Base-by-base conservation (phyloP, 2,329 filamentous ascomycete species). In the Capronia coronata region DNA sequence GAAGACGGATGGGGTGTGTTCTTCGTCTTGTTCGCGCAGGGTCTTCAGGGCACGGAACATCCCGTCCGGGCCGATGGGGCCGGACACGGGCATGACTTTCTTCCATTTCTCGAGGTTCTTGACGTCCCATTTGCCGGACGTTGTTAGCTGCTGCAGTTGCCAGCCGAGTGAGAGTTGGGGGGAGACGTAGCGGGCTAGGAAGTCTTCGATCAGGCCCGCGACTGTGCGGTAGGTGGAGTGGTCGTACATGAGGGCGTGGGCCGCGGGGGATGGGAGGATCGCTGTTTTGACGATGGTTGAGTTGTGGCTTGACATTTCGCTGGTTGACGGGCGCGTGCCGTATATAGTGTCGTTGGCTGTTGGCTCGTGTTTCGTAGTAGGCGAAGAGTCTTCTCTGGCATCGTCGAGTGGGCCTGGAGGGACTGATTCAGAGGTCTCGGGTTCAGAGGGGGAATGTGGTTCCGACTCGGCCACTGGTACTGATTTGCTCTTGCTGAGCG, bases 51-150 rank as follows among this genome's bases (percentile, higher is more conserved):
- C 90, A 21, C 87, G 82, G 64, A 96, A 96, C 3, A 89, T 74
- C 11, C 80, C 80, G 21, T 56, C 46, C 19, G 56, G 53, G 0
- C 78, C 86, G 52, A 97, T 93, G 2, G 84, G 82, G 1, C 78
- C 75, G 0, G 87, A 94, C 1, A 94, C 86, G 0, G 89, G 86
- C 1, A 73, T 68, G 1, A 94, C 85, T 14, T 80, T 81, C 65
- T 87, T 79, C 91, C 91, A 97, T 64, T 97, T 97, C 51, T 79
- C 82, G 9, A 96, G 75, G 62, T 97, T 97, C 71, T 97, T 97
- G 59, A 97, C 88, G 63, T 96, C 91, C 91, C 91, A 97, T 70
- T 97, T 97, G 2, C 90, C 90, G 59, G 89, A 86, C 1, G 85
- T 87, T 2, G 86, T 87, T 19, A 97, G 79, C 61, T 93, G 84